Base-by-base conservation (phyloP, 129 eudicot species). In the Flaveria robusta region DNA sequence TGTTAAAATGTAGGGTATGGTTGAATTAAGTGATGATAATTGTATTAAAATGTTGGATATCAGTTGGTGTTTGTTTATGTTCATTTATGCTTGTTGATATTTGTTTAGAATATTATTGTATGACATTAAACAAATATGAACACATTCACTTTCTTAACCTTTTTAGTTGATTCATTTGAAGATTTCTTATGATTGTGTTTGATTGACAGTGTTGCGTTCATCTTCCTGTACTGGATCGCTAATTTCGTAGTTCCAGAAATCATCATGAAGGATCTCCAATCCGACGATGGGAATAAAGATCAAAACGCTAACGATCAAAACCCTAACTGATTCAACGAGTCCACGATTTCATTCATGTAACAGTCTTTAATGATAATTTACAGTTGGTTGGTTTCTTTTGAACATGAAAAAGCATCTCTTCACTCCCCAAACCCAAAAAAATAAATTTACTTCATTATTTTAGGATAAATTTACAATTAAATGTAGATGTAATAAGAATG, bases 181-280 rank as follows among this genome's bases (percentile, higher is more conserved):
- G n/a, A n/a, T 5, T 1, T 34, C 39, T 34, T 34, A 34, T 5
- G 39, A 45, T 42, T 81, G 63, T 77, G 66, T 66, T 72, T 83
- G 52, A 70, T 76, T 79, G 56, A 66, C 93, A 88, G 97, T 31
- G 83, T 81, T 27, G 86, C 66, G 4, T 70, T 89, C 79, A 41
- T 88, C 45, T 78, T 86, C 37, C 82, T 82, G 31, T 91, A 91
- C 88, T 88, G 85, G 88, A 67, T 91, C 39, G 85, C 91, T 77
- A 91, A 91, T 82, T 91, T 91, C 12, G 91, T 84, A 5, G 88
- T 91, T 76, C 97, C 97, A 15, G 83, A 51, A 63, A n/a, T 88
- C 50, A 12, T 91, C 59, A 29, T 70, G 77, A 88, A 88, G 70
- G 91, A 86, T 42, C 79, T 91, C 31, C 69, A 78, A 72, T 59